Evolutionary conservation across 2,329 filamentous ascomycete species (phyloP), one percentile per base, ranked within the genome.

Genomic region (Purpureocillium takamizusanense): DNA sequence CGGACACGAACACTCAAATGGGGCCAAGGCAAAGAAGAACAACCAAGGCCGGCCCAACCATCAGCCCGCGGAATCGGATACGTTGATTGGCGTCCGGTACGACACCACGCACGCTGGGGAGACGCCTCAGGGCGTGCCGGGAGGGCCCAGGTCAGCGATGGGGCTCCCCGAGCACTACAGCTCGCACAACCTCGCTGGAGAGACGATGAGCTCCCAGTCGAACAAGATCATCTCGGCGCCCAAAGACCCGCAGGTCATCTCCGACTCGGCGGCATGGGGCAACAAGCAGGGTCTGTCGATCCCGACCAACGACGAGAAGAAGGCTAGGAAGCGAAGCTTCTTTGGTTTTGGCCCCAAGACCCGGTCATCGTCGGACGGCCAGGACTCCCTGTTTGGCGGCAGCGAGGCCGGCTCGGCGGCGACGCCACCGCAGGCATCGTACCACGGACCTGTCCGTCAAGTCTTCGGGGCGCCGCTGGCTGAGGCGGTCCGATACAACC

Each of bases 391-490:
- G 12, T 72, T 74, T 46, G 66, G 69, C 12, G 70, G 69, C 18
- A 70, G 66, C 40, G 66, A 62, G 36, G 63, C 59, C 12, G 65
- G 61, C 15, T 63, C 63, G 25, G 65, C 64, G 41, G 63, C 61
- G 59, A 71, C 66, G 15, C 61, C 59, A 37, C 51, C 48, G 31
- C 62, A 65, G 28, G 60, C 55, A 43, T 60, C 62, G 39, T 68
- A 65, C 43, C 65, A 62, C 42, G 75, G 77, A 13, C 70, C 78
- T 1, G 62, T 80, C 12, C 73, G 80, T 29, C 76, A 83, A 40
- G 85, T 87, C 4, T 98, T 98, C 57, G 92, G 92, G 3, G 83
- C 86, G 25, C 78, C 86, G 5, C 66, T 98, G 37, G 78, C 78
- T 8, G 90, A 97, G 52, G 92, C 92, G 18, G 89, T 95, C 7